Evolutionary conservation across 805 yeast genomes (phyloP).

Genomic region (Schwanniomyces yamadae): DNA sequence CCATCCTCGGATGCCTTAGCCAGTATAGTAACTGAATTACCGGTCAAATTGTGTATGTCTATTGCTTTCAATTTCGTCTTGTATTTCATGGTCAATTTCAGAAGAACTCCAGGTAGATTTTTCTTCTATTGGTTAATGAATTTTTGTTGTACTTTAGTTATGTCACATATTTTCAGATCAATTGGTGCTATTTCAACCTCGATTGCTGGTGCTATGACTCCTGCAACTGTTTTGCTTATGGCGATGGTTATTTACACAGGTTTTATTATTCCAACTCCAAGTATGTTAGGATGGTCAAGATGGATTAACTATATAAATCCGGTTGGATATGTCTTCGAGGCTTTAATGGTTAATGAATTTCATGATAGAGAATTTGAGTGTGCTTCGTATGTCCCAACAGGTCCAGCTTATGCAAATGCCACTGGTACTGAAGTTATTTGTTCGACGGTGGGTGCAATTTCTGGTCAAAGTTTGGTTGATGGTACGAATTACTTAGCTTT

Average conservation of each 20-base stretch:
- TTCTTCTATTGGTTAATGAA: conserved; percentile 38
- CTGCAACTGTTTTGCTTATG: conserved; percentile 46
- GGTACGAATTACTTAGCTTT: conserved; percentile 58
- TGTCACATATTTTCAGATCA: conserved; percentile 43
- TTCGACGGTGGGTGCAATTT: conserved; percentile 55
- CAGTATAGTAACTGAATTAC: conserved; percentile 58
- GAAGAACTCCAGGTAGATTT: conserved; percentile 36
- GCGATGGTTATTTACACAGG: conserved; percentile 57
- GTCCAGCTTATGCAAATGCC: conserved; percentile 48
- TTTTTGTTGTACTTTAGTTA: conserved; percentile 31
- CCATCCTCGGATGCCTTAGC: conserved; percentile 76
- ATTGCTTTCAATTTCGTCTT: conserved; percentile 28
- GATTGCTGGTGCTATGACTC: conserved; percentile 43
- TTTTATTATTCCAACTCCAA: conserved; percentile 41
- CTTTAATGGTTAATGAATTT: conserved; percentile 66
- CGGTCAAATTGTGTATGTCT: conserved; percentile 48
- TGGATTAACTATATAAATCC: conserved; percentile 46
- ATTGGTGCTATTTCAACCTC: conserved; percentile 44
- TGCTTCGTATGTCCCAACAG: conserved; percentile 57
- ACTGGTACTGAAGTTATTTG: conserved; percentile 48
- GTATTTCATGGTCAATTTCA: conserved; percentile 51
- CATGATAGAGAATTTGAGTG: conserved; percentile 56
- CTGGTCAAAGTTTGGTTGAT: conserved; percentile 51
- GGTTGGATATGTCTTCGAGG: conserved; percentile 48
- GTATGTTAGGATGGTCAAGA: conserved; percentile 65